Evolutionary conservation across 1,284 basidiomycete species (phyloP).

Genomic region (Abortiporus biennis): DNA sequence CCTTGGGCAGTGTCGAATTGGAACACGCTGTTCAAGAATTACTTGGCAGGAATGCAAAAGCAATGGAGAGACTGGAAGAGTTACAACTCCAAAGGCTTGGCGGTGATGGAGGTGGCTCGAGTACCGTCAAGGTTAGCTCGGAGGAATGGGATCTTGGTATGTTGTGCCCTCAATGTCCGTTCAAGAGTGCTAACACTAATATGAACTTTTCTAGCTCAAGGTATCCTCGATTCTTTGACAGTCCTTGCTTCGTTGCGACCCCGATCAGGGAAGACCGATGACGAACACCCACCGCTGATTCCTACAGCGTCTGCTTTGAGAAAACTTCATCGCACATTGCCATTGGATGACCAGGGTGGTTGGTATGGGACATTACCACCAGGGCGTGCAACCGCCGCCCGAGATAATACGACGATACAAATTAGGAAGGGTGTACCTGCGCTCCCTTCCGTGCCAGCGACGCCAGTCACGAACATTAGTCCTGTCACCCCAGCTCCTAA

Average conservation of each 20-base stretch:
- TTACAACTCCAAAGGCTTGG: conserved; percentile 54
- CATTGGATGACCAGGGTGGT: conserved; percentile 48
- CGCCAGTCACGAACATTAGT: conserved; percentile 6
- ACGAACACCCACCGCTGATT: conserved; percentile 35
- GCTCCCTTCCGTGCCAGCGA: conserved; percentile 9
- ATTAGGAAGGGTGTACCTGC: conserved; percentile 43
- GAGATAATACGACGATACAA: conserved; percentile 63
- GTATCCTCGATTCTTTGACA: conserved; percentile 61
- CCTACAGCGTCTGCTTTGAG: conserved; percentile 58
- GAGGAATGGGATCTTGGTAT: conserved; percentile 77
- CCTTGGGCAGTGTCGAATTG: conserved; percentile 52
- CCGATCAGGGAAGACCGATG: conserved; percentile 36
- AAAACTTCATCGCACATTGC: conserved; percentile 63
- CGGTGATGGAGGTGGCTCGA: conserved; percentile 36
- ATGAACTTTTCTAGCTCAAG: conserved; percentile 44
- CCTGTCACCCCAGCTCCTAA: conserved; percentile 13
- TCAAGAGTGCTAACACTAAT: no score
- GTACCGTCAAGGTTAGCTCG: conserved; percentile 50
- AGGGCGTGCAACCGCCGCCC: conserved; percentile 48
- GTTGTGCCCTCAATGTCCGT: conserved; percentile 17
- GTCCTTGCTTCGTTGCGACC: conserved; percentile 68
- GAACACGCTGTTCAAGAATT: conserved; percentile 64
- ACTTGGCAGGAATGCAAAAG: conserved; percentile 54
- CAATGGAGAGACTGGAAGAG: conserved; percentile 54
- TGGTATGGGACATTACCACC: conserved; percentile 74